Base-by-base conservation (phyloP, 176 grass and related monocot genomes). In the Hordeum marinum region DNA sequence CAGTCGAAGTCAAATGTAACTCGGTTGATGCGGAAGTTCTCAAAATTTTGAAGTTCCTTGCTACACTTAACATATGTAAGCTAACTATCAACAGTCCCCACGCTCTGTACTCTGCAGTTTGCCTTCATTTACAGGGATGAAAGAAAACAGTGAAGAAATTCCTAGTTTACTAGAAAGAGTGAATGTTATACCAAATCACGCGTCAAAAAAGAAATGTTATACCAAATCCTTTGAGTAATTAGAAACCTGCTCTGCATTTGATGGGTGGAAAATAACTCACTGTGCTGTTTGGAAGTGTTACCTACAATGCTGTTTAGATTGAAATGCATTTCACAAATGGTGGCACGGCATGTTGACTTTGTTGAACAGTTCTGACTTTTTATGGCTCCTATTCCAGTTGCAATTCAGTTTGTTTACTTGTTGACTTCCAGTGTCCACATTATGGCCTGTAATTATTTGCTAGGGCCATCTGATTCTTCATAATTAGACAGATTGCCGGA, bases 51-150 rank as follows among this genome's bases (percentile, higher is more conserved):
- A 39, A 66, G 42, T 84, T 64, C 13, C 29, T 66, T n/a, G 34
- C 72, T 25, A 54, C 82, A 64, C 32, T 84, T 63, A 76, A 65
- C 43, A 54, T 84, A 54, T 34, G 67, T 84, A 84, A 75, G 82
- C 29, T 27, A 63, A 46, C 57, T 74, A 73, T 25, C 29, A 34
- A 52, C 27, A 50, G 26, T 37, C 57, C 24, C 13, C 42, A 5
- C 11, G 9, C 7, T 34, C 34, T 63, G 3, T 24, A 74, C 34
- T 64, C 27, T 35, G 4, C 68, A 81, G 23, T 81, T 77, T 77
- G 41, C 71, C 20, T 39, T 77, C 35, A 46, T 77, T 15, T 77
- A 11, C 20, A 18, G 29, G 27, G 11, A 78, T 78, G 75, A 78
- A 40, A 25, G 20, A 78, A 60, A 40, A 6, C 32, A 40, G 34